phyloP scores from a whole-genome alignment of 2,329 filamentous ascomycete genomes.

The Fusarium verticillioides region DNA sequence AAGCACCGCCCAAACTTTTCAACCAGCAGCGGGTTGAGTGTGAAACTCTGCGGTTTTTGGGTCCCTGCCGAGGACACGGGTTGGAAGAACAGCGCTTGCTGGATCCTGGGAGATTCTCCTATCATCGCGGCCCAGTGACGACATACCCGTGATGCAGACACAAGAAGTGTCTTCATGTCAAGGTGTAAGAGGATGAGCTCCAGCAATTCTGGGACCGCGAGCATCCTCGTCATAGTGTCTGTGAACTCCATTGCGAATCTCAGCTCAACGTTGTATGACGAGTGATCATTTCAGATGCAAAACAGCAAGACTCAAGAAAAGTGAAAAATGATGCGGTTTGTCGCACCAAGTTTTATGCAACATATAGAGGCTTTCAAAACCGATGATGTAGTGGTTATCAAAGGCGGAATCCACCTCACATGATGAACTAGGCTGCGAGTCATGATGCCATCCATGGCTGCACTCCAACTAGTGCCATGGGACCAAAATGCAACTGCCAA shows the following conservation, averaged over 20 bases:
- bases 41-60: neutral
- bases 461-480: neutral
- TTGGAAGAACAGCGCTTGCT: constrained; percentile 29
- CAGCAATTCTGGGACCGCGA: constrained; percentile 39
- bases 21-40: constrained; percentile 29
- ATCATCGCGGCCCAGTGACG: constrained; percentile 35
- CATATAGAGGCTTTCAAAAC: neutral
- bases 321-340: neutral
- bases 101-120: constrained; percentile 16
- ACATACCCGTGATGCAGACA: constrained; percentile 41
- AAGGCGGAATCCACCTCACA: neutral
- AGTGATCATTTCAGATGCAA: neutral
- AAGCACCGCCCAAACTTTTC: constrained; percentile 36
- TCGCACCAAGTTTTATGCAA: neutral
- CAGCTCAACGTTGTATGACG: neutral
- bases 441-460: constrained; percentile 12
- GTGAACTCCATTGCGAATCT: neutral
- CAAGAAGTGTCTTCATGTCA: constrained; percentile 44
- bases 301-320: neutral
- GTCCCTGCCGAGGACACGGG: neutral
- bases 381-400: neutral
- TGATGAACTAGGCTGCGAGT: neutral
- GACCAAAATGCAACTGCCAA: neutral
- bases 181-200: constrained; percentile 43
- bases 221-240: neutral